Conservation (phyloP, 2,329 filamentous ascomycete species). For the Xylaria sp. region DNA sequence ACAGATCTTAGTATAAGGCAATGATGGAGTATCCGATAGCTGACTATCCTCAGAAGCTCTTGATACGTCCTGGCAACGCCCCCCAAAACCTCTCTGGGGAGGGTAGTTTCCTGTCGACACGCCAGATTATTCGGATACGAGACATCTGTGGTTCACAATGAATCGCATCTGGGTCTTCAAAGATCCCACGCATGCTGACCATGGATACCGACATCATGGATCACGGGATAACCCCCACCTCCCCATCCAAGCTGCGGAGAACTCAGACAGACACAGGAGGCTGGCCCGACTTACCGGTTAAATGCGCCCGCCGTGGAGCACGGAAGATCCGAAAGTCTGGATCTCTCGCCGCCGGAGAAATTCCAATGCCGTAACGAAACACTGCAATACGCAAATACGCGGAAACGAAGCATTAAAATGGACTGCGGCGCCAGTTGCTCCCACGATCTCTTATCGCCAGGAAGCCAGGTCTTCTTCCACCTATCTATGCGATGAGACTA, state of each 20-base stretch:
- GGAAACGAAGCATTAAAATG: conserved; percentile 14
- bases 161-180: not conserved
- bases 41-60: not conserved
- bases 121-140: no score
- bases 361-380: not conserved
- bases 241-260: conserved; percentile 22
- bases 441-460: not conserved
- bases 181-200: not conserved
- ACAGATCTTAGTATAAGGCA: no score
- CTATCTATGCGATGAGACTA: conserved; percentile 34
- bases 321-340: not conserved
- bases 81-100: no score
- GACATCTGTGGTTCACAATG: no score
- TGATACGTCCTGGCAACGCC: no score
- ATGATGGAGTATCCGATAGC: not conserved
- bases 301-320: conserved; percentile 24
- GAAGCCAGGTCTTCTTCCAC: not conserved
- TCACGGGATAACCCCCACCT: conserved; percentile 3
- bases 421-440: not conserved
- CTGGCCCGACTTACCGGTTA: conserved; percentile 24
- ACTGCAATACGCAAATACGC: not conserved
- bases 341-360: not conserved
- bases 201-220: conserved; percentile 4
- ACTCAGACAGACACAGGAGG: conserved; percentile 9
- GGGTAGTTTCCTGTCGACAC: not conserved